Evolutionary conservation across 2,329 filamentous ascomycete species (phyloP).

Genomic region (Sporothrix phasma): DNA sequence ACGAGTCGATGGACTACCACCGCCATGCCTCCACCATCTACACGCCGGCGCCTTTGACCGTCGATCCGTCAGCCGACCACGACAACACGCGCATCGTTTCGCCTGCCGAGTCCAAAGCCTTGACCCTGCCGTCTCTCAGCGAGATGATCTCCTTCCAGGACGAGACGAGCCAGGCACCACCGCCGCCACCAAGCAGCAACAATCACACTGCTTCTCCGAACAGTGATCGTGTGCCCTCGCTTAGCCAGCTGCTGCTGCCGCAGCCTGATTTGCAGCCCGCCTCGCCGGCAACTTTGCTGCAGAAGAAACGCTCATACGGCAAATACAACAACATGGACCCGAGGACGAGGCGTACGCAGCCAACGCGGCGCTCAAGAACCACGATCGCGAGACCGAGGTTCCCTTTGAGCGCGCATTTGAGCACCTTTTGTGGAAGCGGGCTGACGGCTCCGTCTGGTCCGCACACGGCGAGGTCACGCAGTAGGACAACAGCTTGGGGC

Average conservation of each 20-base stretch:
- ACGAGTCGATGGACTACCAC: constrained; percentile 17
- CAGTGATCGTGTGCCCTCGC: constrained; percentile 16
- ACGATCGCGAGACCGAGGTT: constrained; percentile 14
- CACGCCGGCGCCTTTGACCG: constrained; percentile 10
- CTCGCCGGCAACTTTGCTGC: neutral
- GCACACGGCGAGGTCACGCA: constrained; percentile 13
- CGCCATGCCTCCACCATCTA: constrained; percentile 16
- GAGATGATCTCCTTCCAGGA: constrained; percentile 18
- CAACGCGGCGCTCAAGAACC: constrained; percentile 17
- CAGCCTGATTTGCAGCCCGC: constrained; percentile 7
- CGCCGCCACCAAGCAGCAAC: neutral
- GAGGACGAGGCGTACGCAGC: constrained; percentile 8
- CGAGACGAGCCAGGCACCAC: constrained; percentile 6
- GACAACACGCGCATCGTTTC: constrained; percentile 4
- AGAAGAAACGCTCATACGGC: constrained; percentile 19
- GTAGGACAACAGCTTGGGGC: no score
- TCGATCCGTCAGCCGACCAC: constrained; percentile 5
- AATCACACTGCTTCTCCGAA: constrained; percentile 3
- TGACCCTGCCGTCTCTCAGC: constrained; percentile 19
- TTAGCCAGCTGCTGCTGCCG: constrained; percentile 18
- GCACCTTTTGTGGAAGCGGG: constrained; percentile 20
- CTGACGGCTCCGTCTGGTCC: constrained; percentile 19
- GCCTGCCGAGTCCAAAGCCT: constrained; percentile 13
- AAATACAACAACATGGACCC: constrained; percentile 18
- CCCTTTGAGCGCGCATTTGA: constrained; percentile 10